A percentile compares a stretch with the other conserved stretches of the same genome.
phyloP scores from a whole-genome alignment of 2,329 filamentous ascomycete genomes.

The Exserohilum rostratum region DNA sequence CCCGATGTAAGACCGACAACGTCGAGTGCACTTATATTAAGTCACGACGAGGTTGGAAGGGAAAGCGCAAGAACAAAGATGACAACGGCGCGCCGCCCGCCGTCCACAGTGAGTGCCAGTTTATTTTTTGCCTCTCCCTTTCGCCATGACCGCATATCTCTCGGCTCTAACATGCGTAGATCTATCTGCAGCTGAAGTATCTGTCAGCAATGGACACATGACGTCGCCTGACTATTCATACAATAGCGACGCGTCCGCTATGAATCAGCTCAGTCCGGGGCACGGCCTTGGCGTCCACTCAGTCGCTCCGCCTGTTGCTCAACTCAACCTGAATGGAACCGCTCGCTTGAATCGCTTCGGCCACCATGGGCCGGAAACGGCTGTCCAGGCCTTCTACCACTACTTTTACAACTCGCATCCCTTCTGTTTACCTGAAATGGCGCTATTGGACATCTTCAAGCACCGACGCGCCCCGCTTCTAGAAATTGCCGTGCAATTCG shows the following conservation, averaged over 20 bases:
- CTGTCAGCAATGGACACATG: conserved; percentile 29
- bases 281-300: conserved; percentile 27
- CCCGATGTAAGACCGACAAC: conserved; percentile 54
- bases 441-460: conserved; percentile 50
- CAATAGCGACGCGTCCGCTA: conserved; percentile 29
- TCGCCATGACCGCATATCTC: background rate
- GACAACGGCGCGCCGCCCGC: conserved; percentile 33
- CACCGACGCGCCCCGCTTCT: conserved; percentile 51
- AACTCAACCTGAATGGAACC: conserved; percentile 43
- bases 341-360: conserved; percentile 39
- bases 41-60: conserved; percentile 58
- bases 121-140: too few species aligned
- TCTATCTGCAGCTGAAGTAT: conserved; percentile 15
- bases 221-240: conserved; percentile 43
- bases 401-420: conserved; percentile 64
- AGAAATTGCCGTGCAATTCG: conserved; percentile 62
- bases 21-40: conserved; percentile 59
- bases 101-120: conserved; percentile 29
- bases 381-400: conserved; percentile 48
- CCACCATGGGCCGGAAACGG: conserved; percentile 36
- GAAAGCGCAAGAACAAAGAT: conserved; percentile 49
- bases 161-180: conserved; percentile 10
- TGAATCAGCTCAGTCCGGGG: conserved; percentile 34
- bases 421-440: conserved; percentile 58
- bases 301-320: conserved; percentile 28